phyloP scores from a whole-genome alignment of 2,329 filamentous ascomycete genomes.

The Cordyceps cateniannulata region DNA sequence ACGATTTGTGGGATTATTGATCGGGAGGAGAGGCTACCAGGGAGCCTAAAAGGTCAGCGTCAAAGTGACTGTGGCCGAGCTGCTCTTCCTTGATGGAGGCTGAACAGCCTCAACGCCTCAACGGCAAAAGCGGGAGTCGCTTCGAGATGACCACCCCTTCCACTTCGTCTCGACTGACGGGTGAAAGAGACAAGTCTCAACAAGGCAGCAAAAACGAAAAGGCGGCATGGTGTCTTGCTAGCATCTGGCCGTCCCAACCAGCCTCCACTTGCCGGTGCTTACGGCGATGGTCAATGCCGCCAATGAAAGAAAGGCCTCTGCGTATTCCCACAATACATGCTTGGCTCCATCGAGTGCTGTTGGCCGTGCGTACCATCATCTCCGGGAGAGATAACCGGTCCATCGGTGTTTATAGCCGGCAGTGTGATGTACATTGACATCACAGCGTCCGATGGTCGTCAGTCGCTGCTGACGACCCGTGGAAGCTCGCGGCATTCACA shows the following conservation, averaged over 20 bases:
- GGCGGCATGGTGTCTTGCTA: not conserved
- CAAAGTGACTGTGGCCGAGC: not conserved
- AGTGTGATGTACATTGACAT: not conserved
- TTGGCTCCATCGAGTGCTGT: not conserved
- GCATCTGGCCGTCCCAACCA: no score
- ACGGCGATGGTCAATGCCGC: not conserved
- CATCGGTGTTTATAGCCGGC: not conserved
- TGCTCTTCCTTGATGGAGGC: no score
- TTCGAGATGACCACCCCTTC: no score
- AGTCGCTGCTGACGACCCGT: no score
- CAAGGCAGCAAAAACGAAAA: not conserved
- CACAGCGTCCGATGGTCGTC: no score
- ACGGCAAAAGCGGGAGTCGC: no score
- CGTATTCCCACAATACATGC: not conserved
- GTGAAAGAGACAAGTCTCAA: no score
- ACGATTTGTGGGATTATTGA: slow-evolving; percentile 2
- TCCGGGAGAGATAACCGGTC: not conserved
- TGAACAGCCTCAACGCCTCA: no score
- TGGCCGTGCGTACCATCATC: not conserved
- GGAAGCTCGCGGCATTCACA: no score
- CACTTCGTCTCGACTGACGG: no score
- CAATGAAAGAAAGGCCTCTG: not conserved
- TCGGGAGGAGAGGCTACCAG: no score
- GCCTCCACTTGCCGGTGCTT: not conserved
- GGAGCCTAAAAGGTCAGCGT: no score